A percentile compares a stretch with the other conserved stretches of the same genome.
phyloP scores from a whole-genome alignment of 2,329 filamentous ascomycete genomes.

The Pestalotiopsis sp. region DNA sequence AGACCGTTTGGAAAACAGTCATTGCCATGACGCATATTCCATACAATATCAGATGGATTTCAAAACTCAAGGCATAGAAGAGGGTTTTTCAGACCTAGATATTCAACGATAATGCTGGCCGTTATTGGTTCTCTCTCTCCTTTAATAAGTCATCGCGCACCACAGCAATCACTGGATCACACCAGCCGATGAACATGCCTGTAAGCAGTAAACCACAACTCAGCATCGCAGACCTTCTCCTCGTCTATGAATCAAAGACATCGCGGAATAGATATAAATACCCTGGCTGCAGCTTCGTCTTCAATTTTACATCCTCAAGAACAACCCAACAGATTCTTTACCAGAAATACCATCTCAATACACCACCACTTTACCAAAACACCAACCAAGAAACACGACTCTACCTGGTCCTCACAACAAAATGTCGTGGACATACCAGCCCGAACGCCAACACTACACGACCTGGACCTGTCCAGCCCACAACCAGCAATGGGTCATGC shows the following conservation, averaged over 20 bases:
- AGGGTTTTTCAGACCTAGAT: no score
- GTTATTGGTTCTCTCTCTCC: no score
- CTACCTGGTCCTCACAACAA: not conserved
- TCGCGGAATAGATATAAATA: not conserved
- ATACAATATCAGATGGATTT: no score
- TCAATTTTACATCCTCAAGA: not conserved
- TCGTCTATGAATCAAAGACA: not conserved
- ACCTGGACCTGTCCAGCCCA: conserved; percentile 3
- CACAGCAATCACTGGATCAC: no score
- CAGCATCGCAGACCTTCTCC: not conserved
- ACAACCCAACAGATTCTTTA: not conserved
- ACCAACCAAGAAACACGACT: not conserved
- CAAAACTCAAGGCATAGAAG: no score
- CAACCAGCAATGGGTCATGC: conserved; percentile 1
- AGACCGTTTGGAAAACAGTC: no score
- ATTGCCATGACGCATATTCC: no score
- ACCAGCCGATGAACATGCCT: not conserved
- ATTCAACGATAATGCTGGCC: no score
- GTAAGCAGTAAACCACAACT: not conserved
- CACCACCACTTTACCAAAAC: not conserved
- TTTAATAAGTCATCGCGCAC: no score
- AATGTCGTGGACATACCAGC: conserved; percentile 3
- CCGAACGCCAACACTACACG: not conserved
- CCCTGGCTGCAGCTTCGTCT: rapidly evolving
- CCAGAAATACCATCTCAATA: not conserved